Percentiles rank a stretch among this genome's conserved stretches.
Conservation (phyloP, 1,139 yeast species). For the Kluyveromyces sp. region DNA sequence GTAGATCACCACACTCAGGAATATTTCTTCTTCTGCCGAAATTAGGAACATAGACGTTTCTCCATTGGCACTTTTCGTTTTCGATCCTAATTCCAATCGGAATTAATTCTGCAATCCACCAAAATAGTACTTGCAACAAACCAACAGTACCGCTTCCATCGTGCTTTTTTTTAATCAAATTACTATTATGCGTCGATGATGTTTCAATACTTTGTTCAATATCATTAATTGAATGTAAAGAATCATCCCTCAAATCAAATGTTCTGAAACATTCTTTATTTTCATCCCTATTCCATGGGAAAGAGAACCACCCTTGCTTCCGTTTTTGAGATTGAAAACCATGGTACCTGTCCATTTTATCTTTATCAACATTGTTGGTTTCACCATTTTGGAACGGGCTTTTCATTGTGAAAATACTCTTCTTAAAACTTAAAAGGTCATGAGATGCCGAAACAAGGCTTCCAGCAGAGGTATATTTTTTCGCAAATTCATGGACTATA, state of each 20-base stretch:
- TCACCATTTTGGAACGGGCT: slow-evolving; percentile 2
- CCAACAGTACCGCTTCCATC: slow-evolving; percentile 35
- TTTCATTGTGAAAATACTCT: slow-evolving; percentile 7
- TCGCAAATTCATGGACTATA: slow-evolving; percentile 35
- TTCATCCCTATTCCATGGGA: not conserved
- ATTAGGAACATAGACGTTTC: slow-evolving; percentile 42
- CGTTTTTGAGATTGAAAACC: not conserved
- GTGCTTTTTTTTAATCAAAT: slow-evolving; percentile 14
- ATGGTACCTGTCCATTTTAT: not conserved
- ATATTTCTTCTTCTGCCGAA: slow-evolving; percentile 43
- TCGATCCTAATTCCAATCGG: slow-evolving; percentile 49
- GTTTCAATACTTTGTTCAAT: not conserved
- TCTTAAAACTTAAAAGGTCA: slow-evolving; percentile 35
- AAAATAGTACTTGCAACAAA: slow-evolving; percentile 25
- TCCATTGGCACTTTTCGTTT: slow-evolving; percentile 41
- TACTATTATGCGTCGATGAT: not conserved
- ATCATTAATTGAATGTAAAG: not conserved
- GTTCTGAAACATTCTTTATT: not conserved
- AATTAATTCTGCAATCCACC: slow-evolving; percentile 58
- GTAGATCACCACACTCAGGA: slow-evolving; percentile 41
- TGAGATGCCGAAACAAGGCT: slow-evolving; percentile 42
- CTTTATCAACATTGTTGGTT: not conserved
- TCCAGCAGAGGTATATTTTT: slow-evolving; percentile 32
- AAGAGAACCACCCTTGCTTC: not conserved
- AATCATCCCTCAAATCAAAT: slow-evolving; percentile 1